Evolutionary conservation across 495 filamentous ascomycete genomes (phyloP), one percentile per base, ranked within the genome.

Genomic region (Neurospora sp.): DNA sequence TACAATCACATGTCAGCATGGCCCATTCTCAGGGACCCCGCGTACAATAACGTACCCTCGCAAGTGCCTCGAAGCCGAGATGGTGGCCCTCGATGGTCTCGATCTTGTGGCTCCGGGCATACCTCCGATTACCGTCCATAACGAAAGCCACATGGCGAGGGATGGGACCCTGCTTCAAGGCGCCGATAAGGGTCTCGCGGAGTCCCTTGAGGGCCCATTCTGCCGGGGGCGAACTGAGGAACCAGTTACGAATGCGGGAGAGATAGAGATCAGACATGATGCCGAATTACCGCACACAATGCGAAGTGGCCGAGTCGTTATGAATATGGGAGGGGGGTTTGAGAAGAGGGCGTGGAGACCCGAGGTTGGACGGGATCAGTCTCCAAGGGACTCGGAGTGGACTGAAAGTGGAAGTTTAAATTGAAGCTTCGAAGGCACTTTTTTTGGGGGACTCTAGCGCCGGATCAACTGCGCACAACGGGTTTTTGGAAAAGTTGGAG

Each of bases 11-110:
- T 74, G 53, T 65, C 45, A 74, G 71, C n/a, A 59, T 53, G 68
- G 69, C 35, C 16, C 10, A 12, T 35, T 18, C 38, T 20, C 53
- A 18, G n/a, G 48, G 9, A 45, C 53, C 53, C 53, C 27, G 27
- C 27, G 68, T 42, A n/a, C n/a, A 48, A 35, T 40, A 69, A 72
- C 85, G 74, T 77, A 94, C 92, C 79, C 90, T 88, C 45, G 94
- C 96, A 48, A 99, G 85, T 27, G 96, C 94, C 83, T 99, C 96
- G 77, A 98, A 99, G 8, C 96, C 96, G 75, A 97, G 82, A 78
- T 96, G 93, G 80, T 99, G 96, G n/a, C 96, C 96, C 82, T 99
- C 94, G 44, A 97, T 91, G 0, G 94, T 97, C 86, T 99, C 96
- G 78, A 99, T 97, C 69, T 95, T 89, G 83, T 95, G 93, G 68